Conservation (phyloP, 202 grass and related monocot species). For the Miscanthus sacchariflorus region DNA sequence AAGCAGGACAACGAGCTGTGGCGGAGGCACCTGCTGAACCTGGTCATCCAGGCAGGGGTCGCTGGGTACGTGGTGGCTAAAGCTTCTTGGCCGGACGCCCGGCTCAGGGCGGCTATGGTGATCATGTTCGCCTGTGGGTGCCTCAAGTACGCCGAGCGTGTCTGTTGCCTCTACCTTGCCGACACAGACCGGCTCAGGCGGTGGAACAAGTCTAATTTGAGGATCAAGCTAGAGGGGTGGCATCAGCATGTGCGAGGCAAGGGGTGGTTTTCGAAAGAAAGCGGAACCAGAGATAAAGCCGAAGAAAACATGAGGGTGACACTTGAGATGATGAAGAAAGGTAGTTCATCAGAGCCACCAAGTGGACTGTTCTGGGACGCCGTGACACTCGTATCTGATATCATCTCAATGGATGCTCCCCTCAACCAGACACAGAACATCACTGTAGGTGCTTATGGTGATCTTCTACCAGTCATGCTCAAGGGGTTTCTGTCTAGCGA, state of each 20-base stretch:
- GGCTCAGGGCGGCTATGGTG: not conserved
- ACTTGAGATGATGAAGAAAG: not conserved
- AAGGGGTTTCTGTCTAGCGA: not conserved
- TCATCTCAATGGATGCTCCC: not conserved
- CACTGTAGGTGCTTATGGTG: too few species aligned
- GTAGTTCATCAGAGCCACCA: not conserved
- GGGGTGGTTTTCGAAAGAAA: fast-evolving
- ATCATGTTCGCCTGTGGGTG: not conserved
- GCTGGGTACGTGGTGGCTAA: not conserved
- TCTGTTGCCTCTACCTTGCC: fast-evolving
- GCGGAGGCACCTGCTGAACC: not conserved
- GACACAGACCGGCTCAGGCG: too few species aligned
- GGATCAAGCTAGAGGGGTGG: not conserved
- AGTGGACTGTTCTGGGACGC: not conserved
- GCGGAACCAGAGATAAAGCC: not conserved
- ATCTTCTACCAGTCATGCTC: not conserved
- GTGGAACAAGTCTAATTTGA: too few species aligned
- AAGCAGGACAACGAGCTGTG: constrained; percentile 13
- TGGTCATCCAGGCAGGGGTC: not conserved
- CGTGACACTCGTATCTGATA: not conserved
- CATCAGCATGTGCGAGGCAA: not conserved
- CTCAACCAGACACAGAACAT: not conserved
- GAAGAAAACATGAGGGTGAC: not conserved
- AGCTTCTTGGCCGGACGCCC: not conserved
- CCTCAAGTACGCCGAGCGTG: not conserved